phyloP scores from a whole-genome alignment of 192 early-diverging fungal species.

The Coemansia pectinata region DNA sequence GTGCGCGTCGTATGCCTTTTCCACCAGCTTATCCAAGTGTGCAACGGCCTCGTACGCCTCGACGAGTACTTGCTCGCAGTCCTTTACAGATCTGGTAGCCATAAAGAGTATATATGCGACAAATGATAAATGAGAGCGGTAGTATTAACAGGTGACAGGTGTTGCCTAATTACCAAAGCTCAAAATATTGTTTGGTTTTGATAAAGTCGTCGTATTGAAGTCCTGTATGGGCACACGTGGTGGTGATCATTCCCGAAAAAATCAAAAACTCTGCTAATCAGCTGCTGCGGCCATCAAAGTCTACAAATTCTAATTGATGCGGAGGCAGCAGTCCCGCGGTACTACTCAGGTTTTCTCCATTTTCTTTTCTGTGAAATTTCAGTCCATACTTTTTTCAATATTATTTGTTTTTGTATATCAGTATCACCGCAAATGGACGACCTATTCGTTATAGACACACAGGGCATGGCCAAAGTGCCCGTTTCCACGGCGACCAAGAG shows the following conservation, averaged over 20 bases:
- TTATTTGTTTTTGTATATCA: background rate
- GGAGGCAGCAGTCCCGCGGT: background rate
- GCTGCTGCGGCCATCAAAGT: too few relatives aligned
- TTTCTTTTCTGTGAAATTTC: background rate
- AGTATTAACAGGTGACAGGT: background rate
- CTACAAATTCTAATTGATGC: background rate
- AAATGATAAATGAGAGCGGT: background rate
- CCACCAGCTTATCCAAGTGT: constrained; percentile 36
- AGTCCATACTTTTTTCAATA: background rate
- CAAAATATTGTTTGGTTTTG: background rate
- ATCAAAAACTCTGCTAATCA: too few relatives aligned
- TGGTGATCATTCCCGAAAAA: background rate
- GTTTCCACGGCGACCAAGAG: constrained; percentile 3
- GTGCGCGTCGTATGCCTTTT: constrained; percentile 52
- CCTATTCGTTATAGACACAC: constrained; percentile 47
- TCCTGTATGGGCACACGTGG: background rate
- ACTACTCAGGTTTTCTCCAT: background rate
- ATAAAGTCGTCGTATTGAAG: background rate
- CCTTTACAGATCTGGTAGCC: background rate
- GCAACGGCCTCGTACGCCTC: constrained; percentile 32
- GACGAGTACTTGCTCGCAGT: constrained; percentile 28
- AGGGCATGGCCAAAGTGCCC: constrained; percentile 6
- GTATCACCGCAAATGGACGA: constrained; percentile 32
- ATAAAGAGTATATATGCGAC: background rate
- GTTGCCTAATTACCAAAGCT: background rate